Percentiles rank a stretch among this genome's conserved stretches.
Conservation (phyloP, 2,329 filamentous ascomycete genomes). For the Diaporthe sp. region DNA sequence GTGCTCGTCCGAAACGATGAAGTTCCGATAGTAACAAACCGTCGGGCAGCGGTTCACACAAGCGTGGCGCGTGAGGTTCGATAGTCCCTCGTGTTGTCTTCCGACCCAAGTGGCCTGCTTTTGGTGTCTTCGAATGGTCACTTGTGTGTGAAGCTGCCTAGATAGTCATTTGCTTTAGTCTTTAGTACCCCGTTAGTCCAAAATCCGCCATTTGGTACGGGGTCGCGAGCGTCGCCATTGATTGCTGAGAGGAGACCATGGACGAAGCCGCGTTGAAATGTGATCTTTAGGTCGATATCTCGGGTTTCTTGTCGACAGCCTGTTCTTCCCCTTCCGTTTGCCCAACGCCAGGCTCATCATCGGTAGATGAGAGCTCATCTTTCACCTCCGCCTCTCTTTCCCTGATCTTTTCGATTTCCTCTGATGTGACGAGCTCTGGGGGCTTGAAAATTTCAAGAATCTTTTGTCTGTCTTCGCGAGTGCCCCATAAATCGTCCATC, state of each 20-base stretch:
- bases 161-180: neutral
- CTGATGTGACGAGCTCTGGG: neutral
- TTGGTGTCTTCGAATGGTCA: neutral
- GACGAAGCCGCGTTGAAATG: too few relatives aligned
- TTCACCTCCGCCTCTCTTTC: neutral
- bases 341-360: too few relatives aligned
- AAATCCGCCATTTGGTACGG: neutral
- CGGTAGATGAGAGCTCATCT: neutral
- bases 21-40: neutral
- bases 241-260: neutral
- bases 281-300: neutral
- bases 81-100: too few relatives aligned
- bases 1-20: neutral
- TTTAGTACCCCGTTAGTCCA: neutral
- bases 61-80: neutral
- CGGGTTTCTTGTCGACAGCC: too few relatives aligned
- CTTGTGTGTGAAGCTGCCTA: neutral
- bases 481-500: neutral
- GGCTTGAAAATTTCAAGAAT: constrained; percentile 2
- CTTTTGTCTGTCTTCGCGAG: accelerated
- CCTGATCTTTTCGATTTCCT: neutral
- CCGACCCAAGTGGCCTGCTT: neutral
- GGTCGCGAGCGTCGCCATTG: neutral
- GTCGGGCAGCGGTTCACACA: neutral
- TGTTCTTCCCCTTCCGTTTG: accelerated